Percentiles rank a stretch among this genome's conserved stretches.
phyloP scores from a whole-genome alignment of 352 stramenopile genomes.

The Phytopythium mirpurense region DNA sequence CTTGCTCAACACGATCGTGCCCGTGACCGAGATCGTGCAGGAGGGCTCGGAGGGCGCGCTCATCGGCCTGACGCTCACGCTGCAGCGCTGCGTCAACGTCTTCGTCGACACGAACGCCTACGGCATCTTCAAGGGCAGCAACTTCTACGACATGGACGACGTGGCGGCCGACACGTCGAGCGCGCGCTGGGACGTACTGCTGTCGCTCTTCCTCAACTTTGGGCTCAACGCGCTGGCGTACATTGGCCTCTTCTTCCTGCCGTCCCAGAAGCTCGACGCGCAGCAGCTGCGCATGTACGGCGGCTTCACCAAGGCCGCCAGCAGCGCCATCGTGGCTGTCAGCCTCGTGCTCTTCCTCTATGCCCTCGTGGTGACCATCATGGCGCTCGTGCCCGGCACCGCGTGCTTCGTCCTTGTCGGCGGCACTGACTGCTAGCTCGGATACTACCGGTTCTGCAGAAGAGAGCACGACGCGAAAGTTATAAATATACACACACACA shows the following conservation, averaged over 20 bases:
- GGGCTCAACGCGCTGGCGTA: constrained; percentile 46
- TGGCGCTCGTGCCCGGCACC: constrained; percentile 30
- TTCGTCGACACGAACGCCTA: constrained; percentile 51
- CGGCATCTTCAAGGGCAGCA: constrained; percentile 38
- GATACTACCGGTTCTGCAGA: not conserved
- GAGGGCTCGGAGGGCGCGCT: constrained; percentile 55
- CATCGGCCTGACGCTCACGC: constrained; percentile 50
- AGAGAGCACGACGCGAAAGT: not conserved
- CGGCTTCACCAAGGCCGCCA: constrained; percentile 45
- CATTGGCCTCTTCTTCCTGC: constrained; percentile 57
- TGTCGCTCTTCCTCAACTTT: constrained; percentile 50
- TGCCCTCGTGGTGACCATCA: constrained; percentile 26
- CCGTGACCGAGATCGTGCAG: constrained; percentile 62
- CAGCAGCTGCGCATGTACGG: constrained; percentile 68
- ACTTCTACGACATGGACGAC: constrained; percentile 33
- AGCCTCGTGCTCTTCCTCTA: constrained; percentile 33
- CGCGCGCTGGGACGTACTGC: constrained; percentile 38
- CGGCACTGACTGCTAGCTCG: constrained; percentile 21
- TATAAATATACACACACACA: constrained; percentile 2
- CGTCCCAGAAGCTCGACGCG: constrained; percentile 63
- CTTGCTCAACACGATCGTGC: constrained; percentile 46
- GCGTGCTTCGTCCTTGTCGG: constrained; percentile 30
- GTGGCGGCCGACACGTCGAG: constrained; percentile 25
- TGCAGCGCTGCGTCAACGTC: constrained; percentile 51
- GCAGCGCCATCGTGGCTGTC: constrained; percentile 21